These are phyloP conservation scores for Microcyclosporella mali DNA, from an alignment of 2,329 filamentous ascomycete genomes.

Conservation along the genomic window DNA sequence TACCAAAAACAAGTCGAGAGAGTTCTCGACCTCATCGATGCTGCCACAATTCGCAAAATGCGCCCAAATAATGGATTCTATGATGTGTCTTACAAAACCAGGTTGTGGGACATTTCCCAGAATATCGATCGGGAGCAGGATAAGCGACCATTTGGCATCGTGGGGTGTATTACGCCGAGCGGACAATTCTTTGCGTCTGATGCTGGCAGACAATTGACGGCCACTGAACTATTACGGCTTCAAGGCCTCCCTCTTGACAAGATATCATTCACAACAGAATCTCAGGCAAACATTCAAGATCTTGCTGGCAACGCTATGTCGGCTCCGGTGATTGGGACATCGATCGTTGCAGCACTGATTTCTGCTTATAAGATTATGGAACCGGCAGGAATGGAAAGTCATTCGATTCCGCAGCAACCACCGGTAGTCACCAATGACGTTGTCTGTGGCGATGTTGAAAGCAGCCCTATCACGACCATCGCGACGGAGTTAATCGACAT, in stretches of 20 bases:
- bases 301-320: constrained; percentile 77
- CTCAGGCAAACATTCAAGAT: constrained; percentile 53
- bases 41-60: constrained; percentile 47
- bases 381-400: not conserved
- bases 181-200: constrained; percentile 57
- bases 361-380: constrained; percentile 21
- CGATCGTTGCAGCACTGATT: constrained; percentile 56
- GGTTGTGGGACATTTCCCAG: constrained; percentile 61
- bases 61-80: constrained; percentile 35
- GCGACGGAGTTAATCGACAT: constrained; percentile 4
- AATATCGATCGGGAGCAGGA: constrained; percentile 60
- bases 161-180: constrained; percentile 62
- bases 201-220: constrained; percentile 54
- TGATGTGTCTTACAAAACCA: constrained; percentile 55
- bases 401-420: too few species aligned
- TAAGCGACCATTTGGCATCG: constrained; percentile 48
- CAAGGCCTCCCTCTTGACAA: constrained; percentile 63
- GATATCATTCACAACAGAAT: constrained; percentile 59
- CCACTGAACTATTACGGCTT: constrained; percentile 56
- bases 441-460: too few species aligned
- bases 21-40: constrained; percentile 61
- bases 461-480: too few species aligned
- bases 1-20: constrained; percentile 50
- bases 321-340: constrained; percentile 62
- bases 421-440: too few species aligned